Conservation (phyloP, 176 grass and related monocot species). For the Phoenix dactylifera region DNA sequence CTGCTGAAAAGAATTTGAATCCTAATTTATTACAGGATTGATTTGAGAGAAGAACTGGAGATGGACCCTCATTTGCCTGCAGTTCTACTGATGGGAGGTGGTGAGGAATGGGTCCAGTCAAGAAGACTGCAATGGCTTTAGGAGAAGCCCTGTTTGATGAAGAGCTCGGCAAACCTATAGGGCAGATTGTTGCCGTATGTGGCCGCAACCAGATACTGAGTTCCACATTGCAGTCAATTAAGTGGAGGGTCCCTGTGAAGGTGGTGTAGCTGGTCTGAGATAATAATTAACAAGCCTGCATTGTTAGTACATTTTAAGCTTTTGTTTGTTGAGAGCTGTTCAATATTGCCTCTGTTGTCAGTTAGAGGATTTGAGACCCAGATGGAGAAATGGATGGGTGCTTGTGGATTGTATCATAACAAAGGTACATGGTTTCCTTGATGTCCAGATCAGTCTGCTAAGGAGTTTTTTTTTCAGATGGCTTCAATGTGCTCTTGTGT, state of each 20-base stretch:
- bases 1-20: background rate
- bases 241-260: conserved; percentile 75
- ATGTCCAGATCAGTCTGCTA: background rate
- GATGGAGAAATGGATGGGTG: conserved; percentile 86
- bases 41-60: conserved; percentile 49
- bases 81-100: conserved; percentile 74
- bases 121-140: conserved; percentile 56
- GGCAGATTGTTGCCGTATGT: conserved; percentile 65
- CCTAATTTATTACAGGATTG: conserved; percentile 30
- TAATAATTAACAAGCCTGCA: no score
- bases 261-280: conserved; percentile 9
- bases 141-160: conserved; percentile 45
- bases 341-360: conserved; percentile 4
- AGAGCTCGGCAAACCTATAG: conserved; percentile 20
- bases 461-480: no score
- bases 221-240: conserved; percentile 27
- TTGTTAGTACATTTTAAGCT: no score
- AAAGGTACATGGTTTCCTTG: conserved; percentile 28
- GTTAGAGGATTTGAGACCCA: conserved; percentile 75
- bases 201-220: conserved; percentile 52
- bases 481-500: background rate
- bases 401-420: conserved; percentile 94
- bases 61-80: conserved; percentile 56
- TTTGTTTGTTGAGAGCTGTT: background rate
- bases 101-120: conserved; percentile 77